Evolutionary conservation across 371 early-diverging fungal species (phyloP).

Genomic region (Mucor lusitanicus): DNA sequence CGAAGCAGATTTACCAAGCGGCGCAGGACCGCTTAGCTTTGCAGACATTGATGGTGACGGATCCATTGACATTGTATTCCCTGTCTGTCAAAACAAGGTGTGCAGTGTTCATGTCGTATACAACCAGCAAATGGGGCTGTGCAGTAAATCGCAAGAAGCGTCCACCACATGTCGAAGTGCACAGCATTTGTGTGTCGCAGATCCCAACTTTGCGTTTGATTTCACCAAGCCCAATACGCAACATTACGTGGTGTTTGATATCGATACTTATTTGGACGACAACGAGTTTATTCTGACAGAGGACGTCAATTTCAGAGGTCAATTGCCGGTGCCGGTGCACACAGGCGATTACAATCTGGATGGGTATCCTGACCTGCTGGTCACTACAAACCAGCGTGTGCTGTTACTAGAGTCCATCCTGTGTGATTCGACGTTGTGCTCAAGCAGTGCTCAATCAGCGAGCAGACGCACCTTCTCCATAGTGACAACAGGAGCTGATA

Average conservation of each 20-base stretch:
- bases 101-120: conserved; percentile 81
- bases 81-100: conserved; percentile 54
- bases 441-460: conserved; percentile 33
- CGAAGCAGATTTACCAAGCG: conserved; percentile 63
- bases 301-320: conserved; percentile 58
- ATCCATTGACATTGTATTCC: conserved; percentile 81
- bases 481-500: conserved; percentile 63
- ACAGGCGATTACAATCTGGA: conserved; percentile 88
- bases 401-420: conserved; percentile 62
- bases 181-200: conserved; percentile 72
- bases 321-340: conserved; percentile 57
- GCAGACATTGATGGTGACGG: conserved; percentile 94
- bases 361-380: conserved; percentile 87
- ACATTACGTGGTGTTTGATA: conserved; percentile 49
- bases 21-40: conserved; percentile 82
- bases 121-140: conserved; percentile 84
- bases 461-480: conserved; percentile 60
- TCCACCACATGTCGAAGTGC: conserved; percentile 59
- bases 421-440: conserved; percentile 54
- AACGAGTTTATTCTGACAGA: conserved; percentile 49
- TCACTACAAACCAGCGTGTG: conserved; percentile 55
- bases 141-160: conserved; percentile 48
- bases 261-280: conserved; percentile 42
- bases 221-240: conserved; percentile 42
- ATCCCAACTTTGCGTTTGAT: conserved; percentile 72